Evolutionary conservation across 1,139 yeast species (phyloP), one percentile per base, ranked within the genome.

Genomic region (Suhomyces ambrosiae): DNA sequence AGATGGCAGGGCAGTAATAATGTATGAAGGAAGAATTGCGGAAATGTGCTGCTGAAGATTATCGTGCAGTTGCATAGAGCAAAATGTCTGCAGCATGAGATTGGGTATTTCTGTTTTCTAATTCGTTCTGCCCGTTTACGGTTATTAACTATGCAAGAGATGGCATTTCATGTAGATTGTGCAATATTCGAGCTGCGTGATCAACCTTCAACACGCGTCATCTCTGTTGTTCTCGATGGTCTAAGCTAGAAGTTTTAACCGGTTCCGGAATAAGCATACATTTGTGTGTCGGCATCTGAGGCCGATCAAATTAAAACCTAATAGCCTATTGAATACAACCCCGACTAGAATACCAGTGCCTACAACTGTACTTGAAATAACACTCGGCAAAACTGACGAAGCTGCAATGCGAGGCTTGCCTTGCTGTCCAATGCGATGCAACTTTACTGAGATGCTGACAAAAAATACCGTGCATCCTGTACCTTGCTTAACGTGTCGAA

Each of bases 401-500:
- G 30, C 30, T 27, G 35, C 31, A 32, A 32, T 32, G 35, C 35
- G 22, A 12, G 26, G 26, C 22, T 10, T 13, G 25, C 13, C 10
- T 13, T 21, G 12, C 25, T 14, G 30, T 7, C 7, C 12, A 27
- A 31, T 24, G 28, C 33, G 28, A 15, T 13, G 28, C 33, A 12
- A 17, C 21, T 23, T 10, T 8, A n/a, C 32, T 17, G 13, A 8
- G 28, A 7, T 10, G 9, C 5, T 23, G 27, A 11, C 5, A 27
- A 22, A 32, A 27, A 21, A 32, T 22, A 22, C 27, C 15, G 18
- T 26, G 8, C 11, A 5, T 29, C 37, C 33, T 29, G 40, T 37
- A 37, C 40, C 40, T 37, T 32, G 40, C 40, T 29, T 37, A 21
- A 32, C 15, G 40, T 32, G 33, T 17, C 30, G 39, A 35, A 36